Evolutionary conservation across 2,329 filamentous ascomycete genomes (phyloP).

Genomic region (Cadophora gregata): DNA sequence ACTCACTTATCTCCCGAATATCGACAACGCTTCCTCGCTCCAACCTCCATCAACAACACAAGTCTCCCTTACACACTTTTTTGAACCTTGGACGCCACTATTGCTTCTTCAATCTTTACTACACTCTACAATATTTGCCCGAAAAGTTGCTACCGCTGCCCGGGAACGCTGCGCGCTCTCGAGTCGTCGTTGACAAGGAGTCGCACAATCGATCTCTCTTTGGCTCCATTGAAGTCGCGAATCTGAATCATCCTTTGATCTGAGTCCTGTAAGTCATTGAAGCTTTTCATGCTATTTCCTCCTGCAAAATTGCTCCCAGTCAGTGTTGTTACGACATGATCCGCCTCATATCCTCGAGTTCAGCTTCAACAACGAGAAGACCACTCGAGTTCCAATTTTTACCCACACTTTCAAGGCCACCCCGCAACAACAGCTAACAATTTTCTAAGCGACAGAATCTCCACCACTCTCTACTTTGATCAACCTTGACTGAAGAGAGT

Average conservation of each 20-base stretch:
- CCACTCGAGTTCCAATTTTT: too few species aligned
- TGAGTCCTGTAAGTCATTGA: neutral
- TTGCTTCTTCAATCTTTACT: neutral
- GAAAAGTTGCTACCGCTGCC: neutral
- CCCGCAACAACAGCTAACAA: too few species aligned
- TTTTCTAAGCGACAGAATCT: too few species aligned
- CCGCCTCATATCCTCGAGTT: neutral
- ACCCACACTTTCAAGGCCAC: too few species aligned
- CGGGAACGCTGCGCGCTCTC: neutral
- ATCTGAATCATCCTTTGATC: neutral
- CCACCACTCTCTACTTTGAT: too few species aligned
- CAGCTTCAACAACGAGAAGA: too few species aligned
- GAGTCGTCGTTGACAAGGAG: neutral
- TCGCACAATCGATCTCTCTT: neutral
- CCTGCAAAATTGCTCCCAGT: neutral
- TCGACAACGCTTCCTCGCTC: neutral
- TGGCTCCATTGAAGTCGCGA: neutral
- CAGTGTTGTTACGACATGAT: neutral
- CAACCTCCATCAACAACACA: neutral
- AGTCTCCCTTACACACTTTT: neutral
- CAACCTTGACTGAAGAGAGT: too few species aligned
- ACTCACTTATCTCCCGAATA: neutral
- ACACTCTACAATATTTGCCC: neutral
- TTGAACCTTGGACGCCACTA: neutral
- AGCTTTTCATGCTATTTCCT: neutral